These are phyloP conservation scores for Mortierella sp. DNA, from an alignment of 371 early-diverging fungal genomes.

Conservation along the genomic window DNA sequence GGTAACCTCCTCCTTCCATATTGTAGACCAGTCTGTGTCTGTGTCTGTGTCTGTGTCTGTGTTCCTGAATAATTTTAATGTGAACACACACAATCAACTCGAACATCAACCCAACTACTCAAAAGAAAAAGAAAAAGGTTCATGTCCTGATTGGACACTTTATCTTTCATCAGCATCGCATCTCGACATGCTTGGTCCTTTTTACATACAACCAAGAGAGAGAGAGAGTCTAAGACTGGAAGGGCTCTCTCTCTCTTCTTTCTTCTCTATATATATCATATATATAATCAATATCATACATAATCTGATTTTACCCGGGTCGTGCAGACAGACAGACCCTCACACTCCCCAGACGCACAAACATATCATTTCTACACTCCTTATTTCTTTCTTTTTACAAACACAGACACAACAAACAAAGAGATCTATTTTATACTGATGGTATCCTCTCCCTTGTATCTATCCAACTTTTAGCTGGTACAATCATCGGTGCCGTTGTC, in stretches of 20 bases:
- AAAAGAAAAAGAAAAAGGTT: too few relatives aligned
- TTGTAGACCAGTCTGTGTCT: background rate
- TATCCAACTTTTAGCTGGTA: conserved; percentile 25
- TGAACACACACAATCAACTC: background rate
- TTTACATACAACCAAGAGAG: too few relatives aligned
- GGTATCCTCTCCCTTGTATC: background rate
- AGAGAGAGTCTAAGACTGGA: too few relatives aligned
- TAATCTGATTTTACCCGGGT: background rate
- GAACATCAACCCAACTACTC: background rate
- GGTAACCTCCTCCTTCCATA: conserved; percentile 15
- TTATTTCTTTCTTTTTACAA: too few relatives aligned
- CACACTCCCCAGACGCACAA: background rate
- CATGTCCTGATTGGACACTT: background rate
- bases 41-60: too few relatives aligned
- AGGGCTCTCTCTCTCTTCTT: background rate
- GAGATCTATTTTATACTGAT: conserved; percentile 1
- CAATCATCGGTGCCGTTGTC: conserved; percentile 38
- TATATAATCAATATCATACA: too few relatives aligned
- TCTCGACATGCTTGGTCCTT: too few relatives aligned
- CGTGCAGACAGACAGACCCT: too few relatives aligned
- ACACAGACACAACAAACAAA: too few relatives aligned
- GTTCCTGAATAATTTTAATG: too few relatives aligned
- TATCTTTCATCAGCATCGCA: too few relatives aligned
- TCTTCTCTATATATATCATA: background rate
- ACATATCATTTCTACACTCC: background rate